Conservation (phyloP, 306 rosid genomes). For the Ziziphus jujuba region DNA sequence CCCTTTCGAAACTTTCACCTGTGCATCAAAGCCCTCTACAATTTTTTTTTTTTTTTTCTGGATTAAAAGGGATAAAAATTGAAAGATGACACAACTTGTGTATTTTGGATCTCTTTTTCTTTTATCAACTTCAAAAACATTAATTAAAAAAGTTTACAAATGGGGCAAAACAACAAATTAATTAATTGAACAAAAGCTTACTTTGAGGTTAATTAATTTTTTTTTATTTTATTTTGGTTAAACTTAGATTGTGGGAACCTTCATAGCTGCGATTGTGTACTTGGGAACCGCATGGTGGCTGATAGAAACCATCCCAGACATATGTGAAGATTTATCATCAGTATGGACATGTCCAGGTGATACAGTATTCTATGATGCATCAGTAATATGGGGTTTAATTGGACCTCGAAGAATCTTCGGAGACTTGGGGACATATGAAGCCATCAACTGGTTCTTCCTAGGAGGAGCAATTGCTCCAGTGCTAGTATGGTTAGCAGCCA, state of each 20-base stretch:
- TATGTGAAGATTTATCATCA: slow-evolving; percentile 71
- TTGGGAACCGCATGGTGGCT: slow-evolving; percentile 93
- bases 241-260: slow-evolving; percentile 69
- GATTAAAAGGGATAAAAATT: too few species aligned
- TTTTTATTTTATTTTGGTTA: too few species aligned
- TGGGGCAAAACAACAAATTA: neutral
- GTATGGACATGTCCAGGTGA: slow-evolving; percentile 87
- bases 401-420: slow-evolving; percentile 87
- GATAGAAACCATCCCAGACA: slow-evolving; percentile 77
- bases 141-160: neutral
- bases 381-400: slow-evolving; percentile 88
- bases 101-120: too few species aligned
- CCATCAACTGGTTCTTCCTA: slow-evolving; percentile 79
- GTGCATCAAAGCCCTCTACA: too few species aligned
- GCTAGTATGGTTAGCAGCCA: slow-evolving; percentile 59
- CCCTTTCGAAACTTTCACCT: too few species aligned
- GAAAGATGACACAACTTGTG: too few species aligned
- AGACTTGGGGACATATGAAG: slow-evolving; percentile 49
- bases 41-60: too few species aligned
- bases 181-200: too few species aligned
- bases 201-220: too few species aligned
- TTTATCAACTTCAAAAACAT: too few species aligned
- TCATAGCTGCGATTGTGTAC: slow-evolving; percentile 62
- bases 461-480: slow-evolving; percentile 75
- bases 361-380: slow-evolving; percentile 87